A percentile compares a stretch with the other conserved stretches of the same genome.
Conservation (phyloP, 495 filamentous ascomycete species). For the Clavariopsis aquatica region DNA sequence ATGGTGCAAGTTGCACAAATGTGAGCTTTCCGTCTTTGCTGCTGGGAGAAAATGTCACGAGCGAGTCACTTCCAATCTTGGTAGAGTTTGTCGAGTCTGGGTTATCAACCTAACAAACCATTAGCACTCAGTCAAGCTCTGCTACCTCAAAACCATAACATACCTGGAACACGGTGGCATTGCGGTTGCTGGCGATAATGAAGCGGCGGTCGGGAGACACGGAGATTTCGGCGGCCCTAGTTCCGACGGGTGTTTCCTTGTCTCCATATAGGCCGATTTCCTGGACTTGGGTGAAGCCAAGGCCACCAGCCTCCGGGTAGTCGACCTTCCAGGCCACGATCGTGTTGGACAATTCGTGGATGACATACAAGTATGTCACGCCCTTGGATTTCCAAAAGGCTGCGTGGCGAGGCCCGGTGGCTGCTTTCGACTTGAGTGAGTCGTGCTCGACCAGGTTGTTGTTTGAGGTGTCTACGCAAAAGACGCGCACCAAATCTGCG, state of each 20-base stretch:
- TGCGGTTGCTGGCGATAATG: slow-evolving; percentile 65
- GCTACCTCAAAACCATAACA: no score
- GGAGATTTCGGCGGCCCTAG: slow-evolving; percentile 59
- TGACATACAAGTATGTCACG: slow-evolving; percentile 37
- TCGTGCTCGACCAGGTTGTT: slow-evolving; percentile 27
- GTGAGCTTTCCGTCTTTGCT: slow-evolving; percentile 35
- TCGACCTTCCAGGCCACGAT: slow-evolving; percentile 41
- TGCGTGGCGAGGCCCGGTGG: slow-evolving; percentile 46
- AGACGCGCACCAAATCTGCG: slow-evolving; percentile 43
- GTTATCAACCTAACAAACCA: slow-evolving; percentile 14
- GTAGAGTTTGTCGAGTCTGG: slow-evolving; percentile 37
- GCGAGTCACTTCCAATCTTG: slow-evolving; percentile 47
- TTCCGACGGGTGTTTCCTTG: slow-evolving; percentile 36
- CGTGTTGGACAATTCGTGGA: slow-evolving; percentile 40
- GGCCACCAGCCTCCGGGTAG: slow-evolving; percentile 36
- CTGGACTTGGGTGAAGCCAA: slow-evolving; percentile 40
- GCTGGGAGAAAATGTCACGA: slow-evolving; percentile 46
- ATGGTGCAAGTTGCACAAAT: slow-evolving; percentile 45
- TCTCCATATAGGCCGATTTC: slow-evolving; percentile 35
- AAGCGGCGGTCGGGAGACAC: slow-evolving; percentile 63
- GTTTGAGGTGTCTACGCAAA: slow-evolving; percentile 34
- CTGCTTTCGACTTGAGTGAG: slow-evolving; percentile 32
- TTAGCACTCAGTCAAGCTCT: no score
- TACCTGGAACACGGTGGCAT: slow-evolving; percentile 52
- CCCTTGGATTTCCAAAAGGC: slow-evolving; percentile 37